Evolutionary conservation across 805 yeast genomes (phyloP).

Genomic region (Zygoascus ofunaensis): DNA sequence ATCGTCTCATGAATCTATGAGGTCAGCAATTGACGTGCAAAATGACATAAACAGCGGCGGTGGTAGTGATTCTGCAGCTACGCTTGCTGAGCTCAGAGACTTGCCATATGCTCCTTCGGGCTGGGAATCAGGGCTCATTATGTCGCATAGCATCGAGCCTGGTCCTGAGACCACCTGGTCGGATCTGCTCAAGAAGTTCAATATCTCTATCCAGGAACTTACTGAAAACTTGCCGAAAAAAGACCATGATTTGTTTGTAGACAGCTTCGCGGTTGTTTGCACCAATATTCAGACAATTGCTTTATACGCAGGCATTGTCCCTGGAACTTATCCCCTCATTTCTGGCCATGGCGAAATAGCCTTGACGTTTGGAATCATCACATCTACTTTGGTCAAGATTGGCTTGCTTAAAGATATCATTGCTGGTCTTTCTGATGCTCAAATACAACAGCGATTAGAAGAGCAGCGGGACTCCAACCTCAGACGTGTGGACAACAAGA

Average conservation of each 20-base stretch:
- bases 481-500: too few species aligned
- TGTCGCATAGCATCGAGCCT: neutral
- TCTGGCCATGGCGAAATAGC: conserved; percentile 11
- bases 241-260: neutral
- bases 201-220: neutral
- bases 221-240: neutral
- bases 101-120: neutral
- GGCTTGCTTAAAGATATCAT: conserved; percentile 14
- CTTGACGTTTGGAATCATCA: conserved; percentile 14
- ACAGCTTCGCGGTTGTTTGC: conserved; percentile 9
- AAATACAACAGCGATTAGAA: too few species aligned
- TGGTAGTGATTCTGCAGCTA: neutral
- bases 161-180: conserved; percentile 4
- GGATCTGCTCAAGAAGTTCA: neutral
- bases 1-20: neutral
- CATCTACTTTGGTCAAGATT: conserved; percentile 13
- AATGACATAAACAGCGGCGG: neutral
- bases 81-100: neutral
- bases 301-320: conserved; percentile 17
- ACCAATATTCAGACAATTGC: conserved; percentile 12
- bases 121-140: conserved; percentile 3
- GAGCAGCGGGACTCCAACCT: too few species aligned
- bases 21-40: neutral
- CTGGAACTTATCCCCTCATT: conserved; percentile 16
- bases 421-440: too few species aligned